phyloP scores from a whole-genome alignment of 208 protist genomes.

The Leishmania martiniquensis region DNA sequence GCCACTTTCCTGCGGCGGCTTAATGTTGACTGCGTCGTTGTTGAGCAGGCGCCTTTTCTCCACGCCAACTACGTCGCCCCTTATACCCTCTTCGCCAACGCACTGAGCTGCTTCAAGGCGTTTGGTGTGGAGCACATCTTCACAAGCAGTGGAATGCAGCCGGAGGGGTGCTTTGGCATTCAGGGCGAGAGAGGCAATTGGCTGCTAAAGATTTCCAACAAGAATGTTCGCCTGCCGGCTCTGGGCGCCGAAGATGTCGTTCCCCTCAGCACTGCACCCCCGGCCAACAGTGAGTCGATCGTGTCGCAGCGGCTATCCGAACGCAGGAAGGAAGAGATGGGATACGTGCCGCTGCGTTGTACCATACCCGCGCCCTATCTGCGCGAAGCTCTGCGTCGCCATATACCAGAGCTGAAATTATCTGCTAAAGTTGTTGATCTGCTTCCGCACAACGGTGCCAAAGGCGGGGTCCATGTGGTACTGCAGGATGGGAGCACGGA shows the following conservation, averaged over 20 bases:
- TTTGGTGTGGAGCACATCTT: conserved; percentile 81
- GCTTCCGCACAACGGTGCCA: conserved; percentile 79
- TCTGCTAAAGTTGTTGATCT: conserved; percentile 75
- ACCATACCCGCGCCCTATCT: conserved; percentile 65
- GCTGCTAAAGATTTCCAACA: conserved; percentile 69
- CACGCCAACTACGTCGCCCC: conserved; percentile 63
- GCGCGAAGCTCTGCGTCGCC: conserved; percentile 56
- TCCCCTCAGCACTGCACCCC: conserved; percentile 74
- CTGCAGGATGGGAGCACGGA: conserved; percentile 76
- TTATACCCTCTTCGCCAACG: conserved; percentile 84
- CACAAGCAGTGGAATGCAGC: conserved; percentile 35
- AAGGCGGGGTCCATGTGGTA: conserved; percentile 81
- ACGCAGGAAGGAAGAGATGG: conserved; percentile 65
- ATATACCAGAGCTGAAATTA: conserved; percentile 79
- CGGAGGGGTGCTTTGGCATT: conserved; percentile 77
- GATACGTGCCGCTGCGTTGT: conserved; percentile 73
- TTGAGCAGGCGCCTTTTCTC: conserved; percentile 81
- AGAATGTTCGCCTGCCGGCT: conserved; percentile 45
- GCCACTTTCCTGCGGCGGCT: conserved; percentile 77
- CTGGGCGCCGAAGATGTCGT: conserved; percentile 74
- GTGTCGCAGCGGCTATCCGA: conserved; percentile 77
- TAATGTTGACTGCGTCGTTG: conserved; percentile 88
- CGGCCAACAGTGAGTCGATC: conserved; percentile 85
- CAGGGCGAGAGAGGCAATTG: conserved; percentile 53
- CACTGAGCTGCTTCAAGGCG: conserved; percentile 89